Evolutionary conservation across 2,329 filamentous ascomycete species (phyloP).

Genomic region (Cordyceps cicadae): DNA sequence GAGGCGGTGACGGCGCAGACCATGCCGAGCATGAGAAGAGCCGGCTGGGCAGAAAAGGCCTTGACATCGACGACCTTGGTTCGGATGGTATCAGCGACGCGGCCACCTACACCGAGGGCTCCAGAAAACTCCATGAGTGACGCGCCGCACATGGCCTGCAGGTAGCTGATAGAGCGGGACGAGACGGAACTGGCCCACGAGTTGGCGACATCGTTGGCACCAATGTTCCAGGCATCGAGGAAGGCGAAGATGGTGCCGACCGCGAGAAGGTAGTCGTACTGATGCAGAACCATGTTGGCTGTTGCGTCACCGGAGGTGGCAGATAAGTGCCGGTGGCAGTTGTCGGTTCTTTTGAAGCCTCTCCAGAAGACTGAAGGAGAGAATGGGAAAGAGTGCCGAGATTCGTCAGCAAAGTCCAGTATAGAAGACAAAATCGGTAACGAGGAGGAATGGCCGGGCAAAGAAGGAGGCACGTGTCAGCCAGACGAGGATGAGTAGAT

Average conservation of each 20-base stretch:
- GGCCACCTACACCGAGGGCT: slow-evolving; percentile 50
- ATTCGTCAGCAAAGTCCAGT: not conserved
- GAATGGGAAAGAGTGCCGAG: not conserved
- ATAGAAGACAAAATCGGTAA: not conserved
- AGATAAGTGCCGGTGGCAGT: not conserved
- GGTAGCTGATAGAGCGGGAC: slow-evolving; percentile 55
- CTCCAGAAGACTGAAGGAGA: not conserved
- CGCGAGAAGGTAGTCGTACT: slow-evolving; percentile 57
- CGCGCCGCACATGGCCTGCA: slow-evolving; percentile 51
- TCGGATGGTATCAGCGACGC: slow-evolving; percentile 53
- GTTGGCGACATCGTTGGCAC: slow-evolving; percentile 63
- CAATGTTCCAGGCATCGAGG: slow-evolving; percentile 57
- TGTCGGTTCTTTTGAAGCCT: not conserved
- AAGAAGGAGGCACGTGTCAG: not conserved
- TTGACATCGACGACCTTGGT: slow-evolving; percentile 47
- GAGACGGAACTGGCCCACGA: slow-evolving; percentile 68
- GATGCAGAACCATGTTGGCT: slow-evolving; percentile 26
- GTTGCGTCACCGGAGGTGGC: not conserved
- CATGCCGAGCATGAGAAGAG: slow-evolving; percentile 51
- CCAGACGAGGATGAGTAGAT: not conserved
- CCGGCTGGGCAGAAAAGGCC: slow-evolving; percentile 39
- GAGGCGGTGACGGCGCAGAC: slow-evolving; percentile 46
- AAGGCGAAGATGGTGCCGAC: slow-evolving; percentile 58
- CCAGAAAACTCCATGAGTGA: slow-evolving; percentile 56
- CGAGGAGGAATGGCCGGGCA: slow-evolving; percentile 4